phyloP scores from a whole-genome alignment of 2,329 filamentous ascomycete genomes.

The Ascochyta koolunga region DNA sequence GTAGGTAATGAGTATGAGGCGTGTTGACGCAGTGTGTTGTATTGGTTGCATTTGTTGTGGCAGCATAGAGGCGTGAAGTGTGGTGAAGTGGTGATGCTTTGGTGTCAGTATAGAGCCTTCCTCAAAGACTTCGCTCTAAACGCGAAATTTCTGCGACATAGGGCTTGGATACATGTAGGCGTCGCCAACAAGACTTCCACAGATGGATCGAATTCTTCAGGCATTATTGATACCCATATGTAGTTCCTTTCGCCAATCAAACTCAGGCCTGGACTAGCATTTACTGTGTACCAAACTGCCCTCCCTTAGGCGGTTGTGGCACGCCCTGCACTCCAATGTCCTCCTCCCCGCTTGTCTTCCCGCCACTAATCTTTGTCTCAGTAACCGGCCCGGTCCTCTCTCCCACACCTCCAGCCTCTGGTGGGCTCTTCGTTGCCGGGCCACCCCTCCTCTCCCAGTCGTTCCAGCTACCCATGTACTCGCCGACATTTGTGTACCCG shows the following conservation, averaged over 20 bases:
- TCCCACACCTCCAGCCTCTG: conserved; percentile 23
- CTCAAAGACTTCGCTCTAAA: no score
- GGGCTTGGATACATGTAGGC: no score
- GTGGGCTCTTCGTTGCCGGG: conserved; percentile 40
- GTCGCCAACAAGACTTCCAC: no score
- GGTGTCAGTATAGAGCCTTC: no score
- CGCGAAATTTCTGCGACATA: no score
- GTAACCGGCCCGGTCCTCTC: conserved; percentile 23
- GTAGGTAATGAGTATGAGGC: no score
- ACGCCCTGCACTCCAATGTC: conserved; percentile 17
- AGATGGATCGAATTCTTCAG: not conserved
- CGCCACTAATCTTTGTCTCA: conserved; percentile 20
- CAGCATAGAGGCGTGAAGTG: no score
- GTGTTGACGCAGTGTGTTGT: no score
- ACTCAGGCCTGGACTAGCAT: not conserved
- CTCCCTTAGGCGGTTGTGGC: conserved; percentile 15
- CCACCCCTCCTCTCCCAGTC: conserved; percentile 84
- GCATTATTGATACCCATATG: not conserved
- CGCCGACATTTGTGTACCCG: conserved; percentile 75
- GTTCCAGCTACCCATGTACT: conserved; percentile 77
- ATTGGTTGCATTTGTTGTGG: no score
- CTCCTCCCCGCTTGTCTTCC: conserved; percentile 24
- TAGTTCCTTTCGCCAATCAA: not conserved
- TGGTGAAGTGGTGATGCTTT: no score
- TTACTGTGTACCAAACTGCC: conserved; percentile 16